A percentile compares a stretch with the other conserved stretches of the same genome.
Evolutionary conservation across 306 rosid genomes (phyloP).

Genomic region (Vachellia collinsii): DNA sequence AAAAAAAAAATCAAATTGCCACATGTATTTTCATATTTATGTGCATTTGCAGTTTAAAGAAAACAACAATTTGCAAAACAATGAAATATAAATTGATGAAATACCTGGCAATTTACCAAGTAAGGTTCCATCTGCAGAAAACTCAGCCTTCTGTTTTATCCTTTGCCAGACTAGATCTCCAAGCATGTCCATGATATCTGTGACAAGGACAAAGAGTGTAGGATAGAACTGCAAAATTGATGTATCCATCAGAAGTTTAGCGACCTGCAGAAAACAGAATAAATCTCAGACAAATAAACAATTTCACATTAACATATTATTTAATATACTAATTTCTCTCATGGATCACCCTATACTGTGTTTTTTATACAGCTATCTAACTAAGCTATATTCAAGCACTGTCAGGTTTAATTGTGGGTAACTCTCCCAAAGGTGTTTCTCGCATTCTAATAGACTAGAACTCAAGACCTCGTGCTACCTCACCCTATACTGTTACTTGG

Average conservation of each 20-base stretch:
- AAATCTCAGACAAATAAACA: conserved; percentile 29
- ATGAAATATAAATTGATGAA: conserved; percentile 31
- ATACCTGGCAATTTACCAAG: conserved; percentile 69
- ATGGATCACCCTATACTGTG: too few relatives aligned
- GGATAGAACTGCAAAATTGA: conserved; percentile 85
- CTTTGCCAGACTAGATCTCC: conserved; percentile 96
- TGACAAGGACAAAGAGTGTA: conserved; percentile 84
- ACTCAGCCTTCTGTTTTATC: conserved; percentile 83
- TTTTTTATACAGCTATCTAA: too few relatives aligned
- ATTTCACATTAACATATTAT: not conserved
- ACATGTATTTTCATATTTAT: not conserved
- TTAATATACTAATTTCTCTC: not conserved
- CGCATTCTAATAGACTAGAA: too few relatives aligned
- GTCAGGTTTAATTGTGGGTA: too few relatives aligned
- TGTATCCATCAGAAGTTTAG: conserved; percentile 91
- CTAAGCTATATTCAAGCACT: too few relatives aligned
- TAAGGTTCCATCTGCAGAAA: conserved; percentile 70
- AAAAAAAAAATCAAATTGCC: not conserved
- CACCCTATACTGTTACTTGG: too few relatives aligned
- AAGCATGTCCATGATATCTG: conserved; percentile 88
- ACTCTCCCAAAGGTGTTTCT: too few relatives aligned
- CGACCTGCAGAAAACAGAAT: conserved; percentile 71
- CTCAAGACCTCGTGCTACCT: too few relatives aligned
- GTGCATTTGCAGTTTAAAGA: conserved; percentile 5
- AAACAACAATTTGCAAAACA: conserved; percentile 22